Percentiles rank a stretch among this genome's conserved stretches.
Conservation (phyloP, 805 yeast genomes). For the Candida ascalaphidarum region DNA sequence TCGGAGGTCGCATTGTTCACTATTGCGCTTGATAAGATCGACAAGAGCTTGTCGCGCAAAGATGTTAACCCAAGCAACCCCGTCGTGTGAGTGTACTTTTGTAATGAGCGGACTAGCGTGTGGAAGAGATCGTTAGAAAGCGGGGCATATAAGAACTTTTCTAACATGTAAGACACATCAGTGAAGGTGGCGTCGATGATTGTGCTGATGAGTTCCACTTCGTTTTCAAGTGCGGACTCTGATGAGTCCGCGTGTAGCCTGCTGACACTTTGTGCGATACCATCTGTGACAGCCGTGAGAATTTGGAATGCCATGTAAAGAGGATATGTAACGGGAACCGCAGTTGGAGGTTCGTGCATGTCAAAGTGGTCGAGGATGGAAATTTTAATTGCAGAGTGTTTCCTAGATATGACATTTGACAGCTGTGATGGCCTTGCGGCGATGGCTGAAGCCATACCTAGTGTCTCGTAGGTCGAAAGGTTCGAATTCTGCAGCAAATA, state of each 20-base stretch:
- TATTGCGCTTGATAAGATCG: slow-evolving; percentile 25
- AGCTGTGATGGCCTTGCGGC: not conserved
- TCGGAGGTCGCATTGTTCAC: slow-evolving; percentile 16
- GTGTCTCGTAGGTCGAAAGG: slow-evolving; percentile 9
- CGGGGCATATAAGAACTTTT: slow-evolving; percentile 48
- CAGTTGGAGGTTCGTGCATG: slow-evolving; percentile 65
- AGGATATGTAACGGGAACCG: slow-evolving; percentile 50
- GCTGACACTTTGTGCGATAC: slow-evolving; percentile 48
- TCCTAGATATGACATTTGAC: slow-evolving; percentile 16
- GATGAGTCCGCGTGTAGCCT: slow-evolving; percentile 25
- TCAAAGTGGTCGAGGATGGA: slow-evolving; percentile 71
- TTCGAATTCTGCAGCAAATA: slow-evolving; percentile 13
- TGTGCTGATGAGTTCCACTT: slow-evolving; percentile 26
- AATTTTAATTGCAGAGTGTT: slow-evolving; percentile 40
- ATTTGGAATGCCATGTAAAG: slow-evolving; percentile 48
- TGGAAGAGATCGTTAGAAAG: slow-evolving; percentile 69
- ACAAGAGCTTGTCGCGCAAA: slow-evolving; percentile 45
- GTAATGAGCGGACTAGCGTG: slow-evolving; percentile 59
- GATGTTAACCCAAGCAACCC: slow-evolving; percentile 58
- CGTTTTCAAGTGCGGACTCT: slow-evolving; percentile 17
- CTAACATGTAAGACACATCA: slow-evolving; percentile 17
- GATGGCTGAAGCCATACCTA: slow-evolving; percentile 11
- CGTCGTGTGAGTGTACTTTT: slow-evolving; percentile 72
- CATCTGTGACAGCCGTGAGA: slow-evolving; percentile 54
- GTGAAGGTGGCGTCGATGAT: slow-evolving; percentile 21